A percentile compares a stretch with the other conserved stretches of the same genome.
Conservation (phyloP, 208 protist species). For the Naegleria lovaniensis region DNA sequence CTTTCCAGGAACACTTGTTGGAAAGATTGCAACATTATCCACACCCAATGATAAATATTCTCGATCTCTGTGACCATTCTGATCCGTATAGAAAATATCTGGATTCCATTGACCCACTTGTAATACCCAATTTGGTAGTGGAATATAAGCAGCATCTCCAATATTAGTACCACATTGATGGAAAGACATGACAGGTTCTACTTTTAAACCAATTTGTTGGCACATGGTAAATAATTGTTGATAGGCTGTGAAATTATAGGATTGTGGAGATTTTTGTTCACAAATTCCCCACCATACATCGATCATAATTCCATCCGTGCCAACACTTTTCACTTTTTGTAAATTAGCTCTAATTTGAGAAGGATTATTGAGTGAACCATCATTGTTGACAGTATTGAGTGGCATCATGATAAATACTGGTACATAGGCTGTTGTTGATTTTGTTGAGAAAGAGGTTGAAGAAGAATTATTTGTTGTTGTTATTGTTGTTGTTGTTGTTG, state of each 20-base stretch:
- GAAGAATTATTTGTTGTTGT: no score
- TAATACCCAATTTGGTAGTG: conserved; percentile 37
- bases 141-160: conserved; percentile 42
- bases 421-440: neutral
- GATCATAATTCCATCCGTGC: conserved; percentile 41
- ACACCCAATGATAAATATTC: conserved; percentile 41
- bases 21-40: conserved; percentile 29
- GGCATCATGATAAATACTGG: conserved; percentile 49
- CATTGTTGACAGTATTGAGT: conserved; percentile 33
- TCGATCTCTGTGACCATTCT: conserved; percentile 23
- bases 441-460: no score
- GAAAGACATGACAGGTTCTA: conserved; percentile 50
- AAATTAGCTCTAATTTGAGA: conserved; percentile 24
- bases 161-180: conserved; percentile 49
- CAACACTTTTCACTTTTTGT: conserved; percentile 21
- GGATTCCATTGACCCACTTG: conserved; percentile 25
- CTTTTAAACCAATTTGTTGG: conserved; percentile 38
- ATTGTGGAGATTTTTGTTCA: conserved; percentile 26
- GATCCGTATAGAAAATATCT: conserved; percentile 43
- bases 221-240: conserved; percentile 2
- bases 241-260: conserved; percentile 39
- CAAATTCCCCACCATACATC: conserved; percentile 54
- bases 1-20: neutral
- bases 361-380: conserved; percentile 40
- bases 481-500: no score